Evolutionary conservation across 108 stramenopile genomes (phyloP).

Genomic region (Aurantiochytrium sp.): DNA sequence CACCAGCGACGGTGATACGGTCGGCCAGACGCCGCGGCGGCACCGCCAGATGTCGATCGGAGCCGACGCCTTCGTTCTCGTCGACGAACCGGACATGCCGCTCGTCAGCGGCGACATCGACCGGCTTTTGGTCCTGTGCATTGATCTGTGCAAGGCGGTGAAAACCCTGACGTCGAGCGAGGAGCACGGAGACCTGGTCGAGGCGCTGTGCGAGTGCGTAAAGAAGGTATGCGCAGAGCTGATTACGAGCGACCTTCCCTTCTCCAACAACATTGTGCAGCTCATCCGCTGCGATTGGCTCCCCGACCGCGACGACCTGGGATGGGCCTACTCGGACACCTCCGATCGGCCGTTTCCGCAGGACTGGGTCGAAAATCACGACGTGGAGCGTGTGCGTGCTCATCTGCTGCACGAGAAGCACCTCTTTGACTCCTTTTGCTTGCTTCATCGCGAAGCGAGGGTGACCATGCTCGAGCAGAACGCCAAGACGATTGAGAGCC

Average conservation of each 20-base stretch:
- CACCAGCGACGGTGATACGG: background rate
- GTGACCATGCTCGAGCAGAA: background rate
- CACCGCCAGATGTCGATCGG: background rate
- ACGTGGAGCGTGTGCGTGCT: background rate
- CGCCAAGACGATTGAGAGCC: background rate
- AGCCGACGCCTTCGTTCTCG: background rate
- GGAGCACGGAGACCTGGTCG: background rate
- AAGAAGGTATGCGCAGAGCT: background rate
- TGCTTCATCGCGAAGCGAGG: background rate
- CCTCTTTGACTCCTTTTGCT: background rate
- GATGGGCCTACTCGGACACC: background rate
- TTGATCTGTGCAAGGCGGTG: background rate
- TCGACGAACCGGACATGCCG: constrained; percentile 10
- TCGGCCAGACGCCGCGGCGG: background rate
- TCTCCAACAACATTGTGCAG: background rate
- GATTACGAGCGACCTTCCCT: background rate
- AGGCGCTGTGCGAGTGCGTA: background rate
- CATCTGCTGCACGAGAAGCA: background rate
- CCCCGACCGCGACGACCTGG: background rate
- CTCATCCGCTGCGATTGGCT: background rate
- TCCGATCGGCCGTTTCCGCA: background rate
- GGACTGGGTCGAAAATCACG: background rate
- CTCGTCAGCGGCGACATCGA: background rate
- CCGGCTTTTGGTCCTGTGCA: background rate
- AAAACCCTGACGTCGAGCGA: background rate